Evolutionary conservation across 371 early-diverging fungal species (phyloP), one percentile per base, ranked within the genome.

Genomic region (Rhizomucor miehei): DNA sequence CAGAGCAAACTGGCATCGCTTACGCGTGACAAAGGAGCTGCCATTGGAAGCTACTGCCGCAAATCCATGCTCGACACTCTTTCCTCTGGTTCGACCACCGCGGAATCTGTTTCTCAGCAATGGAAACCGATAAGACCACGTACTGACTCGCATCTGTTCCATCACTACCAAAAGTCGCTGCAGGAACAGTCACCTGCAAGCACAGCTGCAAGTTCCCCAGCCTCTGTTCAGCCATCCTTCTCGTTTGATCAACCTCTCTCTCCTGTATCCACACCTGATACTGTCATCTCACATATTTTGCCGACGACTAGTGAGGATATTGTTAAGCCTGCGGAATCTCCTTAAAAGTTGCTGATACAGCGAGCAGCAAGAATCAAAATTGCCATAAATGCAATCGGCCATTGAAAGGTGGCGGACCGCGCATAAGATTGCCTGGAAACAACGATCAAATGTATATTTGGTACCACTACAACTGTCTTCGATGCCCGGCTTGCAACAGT

Each of bases 391-490:
- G 76, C 29, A 55, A 54, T 24, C n/a, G 64, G 20, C 53, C 63
- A 5, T 13, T 72, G 1, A 44, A 59, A 24, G 34, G 71, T 40
- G 24, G 59, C 17, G 37, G 59, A 55, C 24, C 63, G 41, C 55
- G 62, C 47, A 36, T 66, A 4, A 51, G 66, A 1, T 60, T 66
- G 10, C 25, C 60, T 10, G 62, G 67, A 9, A 58, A 29, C 8
- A 8, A 29, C 29, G 29, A 8, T 29, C 29, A 29, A 29, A 8
- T 3, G 8, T 29, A 64, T 37, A 57, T 58, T 12, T 73, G 69
- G 66, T 86, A 80, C 52, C 90, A 89, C 58, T 80, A 82, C 14
- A 66, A 76, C 10, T 89, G 90, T 59, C 83, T 89, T 48, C 66
- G 78, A 0, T 89, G 90, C 46, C 69, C 81, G 11, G 85, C 80